These are phyloP conservation scores for Naganishia onofrii DNA, from an alignment of 768 basidiomycete species.

Conservation along the genomic window DNA sequence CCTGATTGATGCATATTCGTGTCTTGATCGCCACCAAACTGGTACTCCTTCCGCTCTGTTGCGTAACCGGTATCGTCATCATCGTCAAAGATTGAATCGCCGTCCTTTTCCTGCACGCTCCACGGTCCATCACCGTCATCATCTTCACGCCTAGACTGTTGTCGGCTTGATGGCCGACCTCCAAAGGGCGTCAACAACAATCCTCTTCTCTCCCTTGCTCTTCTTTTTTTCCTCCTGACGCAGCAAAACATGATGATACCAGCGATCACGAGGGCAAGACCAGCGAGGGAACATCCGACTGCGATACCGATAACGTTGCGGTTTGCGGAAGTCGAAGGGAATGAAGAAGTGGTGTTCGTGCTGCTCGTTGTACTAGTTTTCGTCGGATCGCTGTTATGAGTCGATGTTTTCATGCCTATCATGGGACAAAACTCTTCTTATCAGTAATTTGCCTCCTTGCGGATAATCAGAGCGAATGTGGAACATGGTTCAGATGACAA, in stretches of 20 bases:
- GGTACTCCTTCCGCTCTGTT: neutral
- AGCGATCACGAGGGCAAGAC: neutral
- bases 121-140: conserved; percentile 24
- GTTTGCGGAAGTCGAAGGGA: neutral
- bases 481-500: neutral
- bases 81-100: neutral
- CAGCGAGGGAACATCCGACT: neutral
- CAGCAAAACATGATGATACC: neutral
- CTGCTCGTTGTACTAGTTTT: neutral
- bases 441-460: too few species aligned
- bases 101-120: conserved; percentile 28
- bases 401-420: neutral
- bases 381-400: neutral
- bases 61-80: neutral
- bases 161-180: conserved; percentile 3
- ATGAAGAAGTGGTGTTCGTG: neutral
- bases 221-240: neutral
- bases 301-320: neutral
- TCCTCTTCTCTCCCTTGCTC: neutral
- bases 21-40: neutral
- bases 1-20: neutral
- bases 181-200: conserved; percentile 12
- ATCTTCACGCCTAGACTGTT: neutral
- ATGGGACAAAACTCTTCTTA: neutral
- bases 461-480: too few species aligned